Conservation (phyloP, 176 grass and related monocot species). For the Bolboschoenus planiculmis region DNA sequence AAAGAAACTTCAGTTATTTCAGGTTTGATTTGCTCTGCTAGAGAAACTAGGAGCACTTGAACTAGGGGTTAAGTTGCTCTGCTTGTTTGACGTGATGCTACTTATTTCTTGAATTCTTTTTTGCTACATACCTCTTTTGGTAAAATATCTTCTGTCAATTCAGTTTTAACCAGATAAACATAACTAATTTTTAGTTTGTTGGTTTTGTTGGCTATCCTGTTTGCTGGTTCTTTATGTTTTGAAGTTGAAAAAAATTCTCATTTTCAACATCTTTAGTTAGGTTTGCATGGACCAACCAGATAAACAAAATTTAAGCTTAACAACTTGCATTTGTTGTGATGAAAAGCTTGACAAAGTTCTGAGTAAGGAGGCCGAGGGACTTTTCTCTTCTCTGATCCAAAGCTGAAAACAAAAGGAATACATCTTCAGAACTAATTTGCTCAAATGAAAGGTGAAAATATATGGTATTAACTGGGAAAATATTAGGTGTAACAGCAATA, state of each 20-base stretch:
- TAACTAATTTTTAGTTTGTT: neutral
- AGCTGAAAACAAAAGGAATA: conserved; percentile 19
- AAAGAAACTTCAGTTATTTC: neutral
- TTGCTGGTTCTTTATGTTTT: neutral
- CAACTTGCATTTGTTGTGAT: conserved; percentile 58
- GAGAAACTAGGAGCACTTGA: neutral
- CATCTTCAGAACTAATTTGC: neutral
- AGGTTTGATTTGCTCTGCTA: neutral
- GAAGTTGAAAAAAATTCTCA: neutral
- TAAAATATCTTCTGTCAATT: neutral
- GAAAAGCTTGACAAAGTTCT: conserved; percentile 95
- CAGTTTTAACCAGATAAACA: neutral
- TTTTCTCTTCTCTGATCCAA: conserved; percentile 76
- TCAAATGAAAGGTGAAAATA: neutral
- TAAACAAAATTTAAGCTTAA: neutral
- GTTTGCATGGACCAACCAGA: neutral
- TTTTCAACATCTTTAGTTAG: neutral
- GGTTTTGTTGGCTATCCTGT: neutral
- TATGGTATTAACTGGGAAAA: neutral
- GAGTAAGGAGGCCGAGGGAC: conserved; percentile 71
- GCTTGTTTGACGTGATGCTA: neutral
- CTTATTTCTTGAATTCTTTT: neutral
- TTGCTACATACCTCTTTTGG: neutral
- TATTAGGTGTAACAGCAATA: conserved; percentile 15
- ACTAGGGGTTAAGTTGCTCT: neutral